Percentiles rank a stretch among this genome's conserved stretches.
These are phyloP conservation scores for Eudorina sp. DNA, from an alignment of 139 green algal genomes.

Conservation along the genomic window DNA sequence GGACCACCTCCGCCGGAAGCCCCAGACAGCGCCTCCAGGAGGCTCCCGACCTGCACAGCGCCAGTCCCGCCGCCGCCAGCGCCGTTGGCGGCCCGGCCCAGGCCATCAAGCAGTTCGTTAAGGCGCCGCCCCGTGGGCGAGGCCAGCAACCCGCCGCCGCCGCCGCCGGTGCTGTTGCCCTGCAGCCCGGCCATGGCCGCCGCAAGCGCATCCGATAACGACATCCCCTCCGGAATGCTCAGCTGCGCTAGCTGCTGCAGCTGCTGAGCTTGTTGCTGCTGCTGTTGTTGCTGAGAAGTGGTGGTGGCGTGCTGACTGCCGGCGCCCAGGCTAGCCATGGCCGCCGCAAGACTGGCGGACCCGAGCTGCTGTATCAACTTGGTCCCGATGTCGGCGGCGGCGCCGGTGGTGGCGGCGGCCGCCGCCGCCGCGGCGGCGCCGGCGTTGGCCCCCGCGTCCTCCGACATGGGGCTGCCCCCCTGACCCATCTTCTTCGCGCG, in stretches of 20 bases:
- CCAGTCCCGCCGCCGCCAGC: not conserved
- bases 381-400: not conserved
- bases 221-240: not conserved
- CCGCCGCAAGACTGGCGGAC: not conserved
- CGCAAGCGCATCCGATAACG: not conserved
- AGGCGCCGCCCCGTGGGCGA: not conserved
- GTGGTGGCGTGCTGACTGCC: no score
- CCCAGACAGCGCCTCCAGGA: slow-evolving; percentile 9
- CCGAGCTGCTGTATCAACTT: slow-evolving; percentile 38
- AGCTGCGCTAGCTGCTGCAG: slow-evolving; percentile 9
- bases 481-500: slow-evolving; percentile 41
- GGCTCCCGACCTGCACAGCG: not conserved
- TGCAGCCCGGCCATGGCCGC: slow-evolving; percentile 17
- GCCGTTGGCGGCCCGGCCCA: not conserved
- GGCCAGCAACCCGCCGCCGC: not conserved
- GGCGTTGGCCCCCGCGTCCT: not conserved
- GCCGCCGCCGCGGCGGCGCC: not conserved
- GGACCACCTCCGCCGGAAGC: not conserved
- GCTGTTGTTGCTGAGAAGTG: no score
- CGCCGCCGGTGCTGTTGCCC: slow-evolving; percentile 1
- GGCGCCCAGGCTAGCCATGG: not conserved
- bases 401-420: not conserved
- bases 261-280: not conserved
- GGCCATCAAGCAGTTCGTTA: slow-evolving; percentile 4
- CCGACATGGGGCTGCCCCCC: not conserved